Evolutionary conservation across 495 filamentous ascomycete genomes (phyloP).

Genomic region (Neurospora sp.): DNA sequence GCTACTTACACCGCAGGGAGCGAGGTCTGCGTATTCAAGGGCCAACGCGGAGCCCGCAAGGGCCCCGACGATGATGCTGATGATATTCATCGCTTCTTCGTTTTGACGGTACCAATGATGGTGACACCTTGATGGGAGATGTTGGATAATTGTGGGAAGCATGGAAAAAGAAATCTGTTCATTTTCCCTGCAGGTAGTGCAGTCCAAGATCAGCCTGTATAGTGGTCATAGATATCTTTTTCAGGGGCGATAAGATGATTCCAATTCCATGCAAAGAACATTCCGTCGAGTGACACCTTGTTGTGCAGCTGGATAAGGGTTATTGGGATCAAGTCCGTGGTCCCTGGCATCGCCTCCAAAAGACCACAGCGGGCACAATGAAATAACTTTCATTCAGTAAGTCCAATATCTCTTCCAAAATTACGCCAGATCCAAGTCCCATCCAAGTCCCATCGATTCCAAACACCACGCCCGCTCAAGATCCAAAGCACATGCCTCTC

Average conservation of each 20-base stretch:
- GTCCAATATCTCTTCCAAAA: background rate
- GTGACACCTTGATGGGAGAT: background rate
- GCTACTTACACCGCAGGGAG: constrained; percentile 4
- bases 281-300: background rate
- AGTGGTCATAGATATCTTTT: background rate
- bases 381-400: background rate
- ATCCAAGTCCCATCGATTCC: background rate
- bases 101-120: background rate
- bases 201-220: background rate
- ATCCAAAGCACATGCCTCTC: background rate
- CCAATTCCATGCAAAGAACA: background rate
- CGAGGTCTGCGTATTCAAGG: background rate
- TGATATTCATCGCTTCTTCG: background rate
- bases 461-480: background rate
- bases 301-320: background rate
- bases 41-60: background rate
- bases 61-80: background rate
- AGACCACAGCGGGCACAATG: background rate
- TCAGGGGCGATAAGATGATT: background rate
- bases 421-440: background rate
- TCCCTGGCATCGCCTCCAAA: background rate
- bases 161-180: background rate
- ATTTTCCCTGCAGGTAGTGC: background rate
- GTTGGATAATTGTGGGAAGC: background rate
- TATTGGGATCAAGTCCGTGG: background rate